Base-by-base conservation (phyloP, 441 rosid species). In the Pelargonium australe region DNA sequence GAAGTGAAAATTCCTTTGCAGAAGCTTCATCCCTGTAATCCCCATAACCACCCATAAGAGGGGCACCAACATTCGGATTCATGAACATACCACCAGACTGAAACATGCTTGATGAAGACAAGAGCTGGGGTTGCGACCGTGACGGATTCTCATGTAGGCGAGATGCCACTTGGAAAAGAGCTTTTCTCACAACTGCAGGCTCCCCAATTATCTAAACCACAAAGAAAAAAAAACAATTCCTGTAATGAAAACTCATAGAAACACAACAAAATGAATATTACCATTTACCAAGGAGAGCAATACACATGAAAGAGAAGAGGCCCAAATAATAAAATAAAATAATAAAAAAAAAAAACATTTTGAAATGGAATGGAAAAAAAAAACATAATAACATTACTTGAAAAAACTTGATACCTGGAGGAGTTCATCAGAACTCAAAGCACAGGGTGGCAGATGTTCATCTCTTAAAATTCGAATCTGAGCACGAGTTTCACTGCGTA, bases 81-180 rank as follows among this genome's bases (percentile, higher is more conserved):
- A 86, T 76, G 67, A 89, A 76, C 11, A 95, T 81, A 72, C 87
- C 79, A 40, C 79, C 67, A 77, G 95, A 77, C 37, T 86, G 63
- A 70, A 84, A 85, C 57, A 71, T 78, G 77, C 72, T 84, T 1
- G 91, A 70, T 20, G 43, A 74, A 72, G 96, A 85, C 66, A 84
- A 77, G 63, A 95, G 99, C 68, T 81, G 73, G 76, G 86, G 92
- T 76, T 92, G 98, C 64, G 95, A 75, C 31, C 95, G 87, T 58
- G 97, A 88, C 34, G 99, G 99, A 80, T 92, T 92, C 12, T 87
- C 96, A 63, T 88, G 99, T 72, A 95, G 90, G 41, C 97, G 90
- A 45, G 86, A 70, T 13, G 97, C 97, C 81, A 90, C 89, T 79
- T 88, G 90, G 72, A 73, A 79, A 66, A 92, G 79, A 70, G 98